A percentile compares a stretch with the other conserved stretches of the same genome.
phyloP scores from a whole-genome alignment of 2,329 filamentous ascomycete genomes.

The Zasmidium cellare region DNA sequence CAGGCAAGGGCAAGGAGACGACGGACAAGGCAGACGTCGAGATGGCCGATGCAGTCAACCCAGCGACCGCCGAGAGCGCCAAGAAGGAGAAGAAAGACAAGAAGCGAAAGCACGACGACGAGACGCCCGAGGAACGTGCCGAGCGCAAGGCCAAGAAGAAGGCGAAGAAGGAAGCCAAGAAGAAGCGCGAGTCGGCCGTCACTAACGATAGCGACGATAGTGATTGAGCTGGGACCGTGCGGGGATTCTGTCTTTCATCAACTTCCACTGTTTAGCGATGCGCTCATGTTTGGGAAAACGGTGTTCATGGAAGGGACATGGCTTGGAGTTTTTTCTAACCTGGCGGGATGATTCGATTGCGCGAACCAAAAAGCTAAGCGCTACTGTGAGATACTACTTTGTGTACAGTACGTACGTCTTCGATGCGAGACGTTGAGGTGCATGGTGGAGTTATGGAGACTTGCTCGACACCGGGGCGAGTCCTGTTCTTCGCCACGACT shows the following conservation, averaged over 20 bases:
- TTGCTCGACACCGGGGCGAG: too few relatives aligned
- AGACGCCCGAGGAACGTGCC: constrained; percentile 48
- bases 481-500: not conserved
- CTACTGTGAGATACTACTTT: not conserved
- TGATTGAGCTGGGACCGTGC: constrained; percentile 13
- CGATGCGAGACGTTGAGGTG: not conserved
- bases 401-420: not conserved
- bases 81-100: constrained; percentile 33
- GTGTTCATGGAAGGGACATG: not conserved
- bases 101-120: constrained; percentile 50
- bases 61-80: constrained; percentile 31
- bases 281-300: not conserved
- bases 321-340: not conserved
- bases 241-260: not conserved
- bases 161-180: constrained; percentile 77
- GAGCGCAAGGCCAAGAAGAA: constrained; percentile 69
- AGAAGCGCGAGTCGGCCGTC: constrained; percentile 44
- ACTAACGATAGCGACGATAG: constrained; percentile 31
- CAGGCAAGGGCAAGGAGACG: constrained; percentile 39
- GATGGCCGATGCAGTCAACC: constrained; percentile 34
- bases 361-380: not conserved
- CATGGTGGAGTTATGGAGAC: not conserved
- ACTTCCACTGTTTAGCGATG: not conserved
- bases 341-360: not conserved
- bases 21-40: constrained; percentile 43